Base-by-base conservation (phyloP, 352 stramenopile genomes). In the Pythium aquatile region DNA sequence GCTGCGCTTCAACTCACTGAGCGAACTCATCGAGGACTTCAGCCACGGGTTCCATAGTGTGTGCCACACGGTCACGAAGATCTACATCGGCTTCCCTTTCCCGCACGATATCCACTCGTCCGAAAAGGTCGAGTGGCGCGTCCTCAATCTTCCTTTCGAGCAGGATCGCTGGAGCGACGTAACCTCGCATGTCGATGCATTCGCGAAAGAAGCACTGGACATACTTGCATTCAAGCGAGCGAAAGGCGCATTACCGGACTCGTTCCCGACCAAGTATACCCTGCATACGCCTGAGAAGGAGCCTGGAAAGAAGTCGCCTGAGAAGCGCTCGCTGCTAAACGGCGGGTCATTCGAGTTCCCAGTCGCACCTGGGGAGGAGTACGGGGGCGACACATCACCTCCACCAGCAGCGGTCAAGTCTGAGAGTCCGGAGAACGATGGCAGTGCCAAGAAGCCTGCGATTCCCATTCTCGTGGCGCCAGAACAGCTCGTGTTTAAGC, bases 81-180 rank as follows among this genome's bases (percentile, higher is more conserved):
- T 97, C 16, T 93, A 93, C 67, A 72, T 94, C 2, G 87, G 87
- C 0, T 91, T 96, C n/a, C 87, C 87, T 2, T 83, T 97, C 28
- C 82, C 77, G 24, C 87, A 94, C 58, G 78, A 93, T 55, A 93
- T 95, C 47, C 86, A 96, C 69, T 95, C 85, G 37, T 90, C 85
- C 0, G 88, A 96, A 61, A 85, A 87, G 66, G 84, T 97, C 17
- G 77, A 96, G 46, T 97, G 88, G 88, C 73, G 88, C 55, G 83
- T 92, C 9, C 71, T 94, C 44, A 94, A 93, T 61, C 58, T 94
- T 13, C 72, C 74, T 5, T 57, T 93, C 2, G 71, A 78, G 7
- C 56, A 53, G 2, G 71, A 75, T 47, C 73, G 68, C 52, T 90
- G 79, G 79, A 51, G 44, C 0, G 76, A 89, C 16, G 68, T 83